Evolutionary conservation across 768 basidiomycete species (phyloP).

Genomic region (Boletales sp.): DNA sequence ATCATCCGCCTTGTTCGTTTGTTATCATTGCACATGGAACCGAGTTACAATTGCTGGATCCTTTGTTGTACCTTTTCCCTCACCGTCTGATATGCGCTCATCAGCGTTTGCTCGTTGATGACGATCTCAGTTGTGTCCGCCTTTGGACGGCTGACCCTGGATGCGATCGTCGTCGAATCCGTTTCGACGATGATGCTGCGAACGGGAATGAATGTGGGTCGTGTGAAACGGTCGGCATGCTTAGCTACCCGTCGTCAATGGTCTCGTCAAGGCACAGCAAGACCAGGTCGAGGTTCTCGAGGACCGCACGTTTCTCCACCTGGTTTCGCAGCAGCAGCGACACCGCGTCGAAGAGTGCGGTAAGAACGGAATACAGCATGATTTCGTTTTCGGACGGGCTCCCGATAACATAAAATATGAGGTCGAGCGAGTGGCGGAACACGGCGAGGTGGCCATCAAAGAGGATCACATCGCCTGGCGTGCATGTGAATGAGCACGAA

Average conservation of each 20-base stretch:
- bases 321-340: conserved; percentile 84
- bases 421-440: conserved; percentile 92
- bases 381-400: conserved; percentile 90
- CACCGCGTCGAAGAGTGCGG: conserved; percentile 82
- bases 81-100: conserved; percentile 90
- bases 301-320: conserved; percentile 89
- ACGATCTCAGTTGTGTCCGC: conserved; percentile 95
- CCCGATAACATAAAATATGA: conserved; percentile 92
- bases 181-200: conserved; percentile 93
- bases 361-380: conserved; percentile 86
- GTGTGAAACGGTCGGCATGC: not conserved
- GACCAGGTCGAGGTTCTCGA: conserved; percentile 93
- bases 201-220: conserved; percentile 7
- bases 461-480: conserved; percentile 85
- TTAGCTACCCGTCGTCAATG: conserved; percentile 90
- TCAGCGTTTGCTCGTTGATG: conserved; percentile 96
- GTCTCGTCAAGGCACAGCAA: conserved; percentile 94
- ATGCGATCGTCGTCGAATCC: conserved; percentile 92
- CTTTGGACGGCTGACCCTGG: conserved; percentile 86
- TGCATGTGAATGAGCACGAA: not conserved
- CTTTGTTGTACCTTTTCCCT: conserved; percentile 82
- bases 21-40: too few relatives aligned
- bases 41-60: conserved; percentile 70
- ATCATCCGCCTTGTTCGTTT: too few relatives aligned
- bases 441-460: conserved; percentile 89